Conservation (phyloP, 2,329 filamentous ascomycete species). For the Tolypocladium endophyticum region DNA sequence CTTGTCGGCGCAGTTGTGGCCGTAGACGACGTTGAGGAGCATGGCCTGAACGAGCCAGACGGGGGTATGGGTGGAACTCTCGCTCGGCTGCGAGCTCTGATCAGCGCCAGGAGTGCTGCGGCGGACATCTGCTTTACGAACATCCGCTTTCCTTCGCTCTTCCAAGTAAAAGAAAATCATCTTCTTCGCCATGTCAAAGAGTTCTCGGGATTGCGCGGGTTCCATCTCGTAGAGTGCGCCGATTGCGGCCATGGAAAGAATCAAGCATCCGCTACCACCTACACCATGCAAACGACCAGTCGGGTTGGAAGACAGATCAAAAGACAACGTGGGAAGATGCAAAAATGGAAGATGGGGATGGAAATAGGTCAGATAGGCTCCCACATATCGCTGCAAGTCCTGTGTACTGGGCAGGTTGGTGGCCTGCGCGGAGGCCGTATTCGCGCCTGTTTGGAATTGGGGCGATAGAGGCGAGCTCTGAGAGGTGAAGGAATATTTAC, state of each 20-base stretch:
- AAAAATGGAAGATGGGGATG: slow-evolving; percentile 93
- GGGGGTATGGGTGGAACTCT: slow-evolving; percentile 63
- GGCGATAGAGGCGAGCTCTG: slow-evolving; percentile 44
- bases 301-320: slow-evolving; percentile 65
- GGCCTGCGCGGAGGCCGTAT: slow-evolving; percentile 40
- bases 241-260: slow-evolving; percentile 71
- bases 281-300: slow-evolving; percentile 49
- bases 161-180: slow-evolving; percentile 92
- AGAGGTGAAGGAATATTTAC: slow-evolving; percentile 54
- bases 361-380: slow-evolving; percentile 83
- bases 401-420: slow-evolving; percentile 64
- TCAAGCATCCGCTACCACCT: slow-evolving; percentile 75
- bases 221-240: slow-evolving; percentile 85
- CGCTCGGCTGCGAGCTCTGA: slow-evolving; percentile 35
- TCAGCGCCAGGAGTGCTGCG: slow-evolving; percentile 38
- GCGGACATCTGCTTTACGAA: slow-evolving; percentile 52
- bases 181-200: slow-evolving; percentile 90
- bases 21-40: slow-evolving; percentile 91
- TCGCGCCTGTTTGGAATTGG: slow-evolving; percentile 34
- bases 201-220: slow-evolving; percentile 63
- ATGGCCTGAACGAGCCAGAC: slow-evolving; percentile 96
- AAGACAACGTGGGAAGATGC: slow-evolving; percentile 83
- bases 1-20: slow-evolving; percentile 89
- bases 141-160: slow-evolving; percentile 77
- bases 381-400: slow-evolving; percentile 84